Evolutionary conservation across 352 stramenopile species (phyloP), one percentile per base, ranked within the genome.

Genomic region (Pythium apleroticum): DNA sequence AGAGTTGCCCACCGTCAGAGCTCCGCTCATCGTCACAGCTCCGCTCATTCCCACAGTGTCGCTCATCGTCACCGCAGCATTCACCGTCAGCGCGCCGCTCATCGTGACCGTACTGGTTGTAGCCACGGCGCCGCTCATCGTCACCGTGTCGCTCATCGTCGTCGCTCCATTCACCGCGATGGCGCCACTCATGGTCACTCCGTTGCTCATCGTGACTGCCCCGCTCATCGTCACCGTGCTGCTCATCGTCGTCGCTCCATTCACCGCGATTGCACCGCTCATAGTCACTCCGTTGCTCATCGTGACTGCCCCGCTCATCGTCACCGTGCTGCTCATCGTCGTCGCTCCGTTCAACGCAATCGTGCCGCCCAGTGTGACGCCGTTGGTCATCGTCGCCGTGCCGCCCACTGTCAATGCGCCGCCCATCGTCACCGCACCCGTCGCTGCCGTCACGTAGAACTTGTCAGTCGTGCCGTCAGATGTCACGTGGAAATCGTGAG

Each of bases 401-500:
- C 33, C 56, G 17, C 45, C 27, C 7, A 50, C 31, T 14, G 46
- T 56, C n/a, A 58, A 14, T 15, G 50, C 7, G 8, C 35, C 57
- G 11, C 15, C 33, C 57, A 64, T 64, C n/a, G 14, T 56, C 22
- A 64, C 57, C 15, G 57, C 30, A 25, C 28, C 46, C 3, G 24
- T 65, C 54, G 12, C 14, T 6, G 33, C 24, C 25, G 30, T 45
- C 24, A 66, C 53, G 20, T 63, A 39, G 17, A 71, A 63, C 25
- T 35, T 35, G 33, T 63, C 49, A 12, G 22, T 58, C 10, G 52
- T 37, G 2, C 17, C 52, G 53, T 54, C 45, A n/a, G 50, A 50
- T 3, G 63, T 61, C 41, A 71, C 57, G 20, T 45, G 50, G 37
- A 71, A 67, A 46, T 71, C 49, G 33, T 85, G 64, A 45, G 71